Conservation (phyloP, 306 rosid genomes). For the Fragaria iinumae region DNA sequence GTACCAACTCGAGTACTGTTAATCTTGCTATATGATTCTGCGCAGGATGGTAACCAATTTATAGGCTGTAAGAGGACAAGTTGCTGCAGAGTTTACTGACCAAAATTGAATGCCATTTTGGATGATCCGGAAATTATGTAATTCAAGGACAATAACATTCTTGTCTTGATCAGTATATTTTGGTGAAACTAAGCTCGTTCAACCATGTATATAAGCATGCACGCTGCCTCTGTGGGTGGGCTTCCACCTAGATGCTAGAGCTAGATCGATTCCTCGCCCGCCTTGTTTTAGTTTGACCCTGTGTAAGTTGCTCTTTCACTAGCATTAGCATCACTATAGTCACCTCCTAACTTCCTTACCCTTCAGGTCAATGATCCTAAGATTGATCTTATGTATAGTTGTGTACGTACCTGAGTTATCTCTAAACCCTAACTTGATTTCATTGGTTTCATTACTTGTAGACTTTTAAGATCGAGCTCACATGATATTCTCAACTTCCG, state of each 20-base stretch:
- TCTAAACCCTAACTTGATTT: no score
- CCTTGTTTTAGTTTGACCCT: background rate
- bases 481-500: no score
- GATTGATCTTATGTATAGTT: background rate
- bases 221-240: background rate
- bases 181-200: background rate
- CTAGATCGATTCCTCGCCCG: background rate
- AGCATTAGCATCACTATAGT: background rate
- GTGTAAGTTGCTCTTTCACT: background rate
- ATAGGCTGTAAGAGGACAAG: conserved; percentile 5
- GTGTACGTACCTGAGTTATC: background rate
- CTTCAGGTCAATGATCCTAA: background rate
- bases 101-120: background rate
- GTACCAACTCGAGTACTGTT: background rate
- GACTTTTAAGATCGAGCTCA: no score
- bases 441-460: no score
- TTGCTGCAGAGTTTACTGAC: background rate
- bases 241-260: background rate
- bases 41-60: background rate
- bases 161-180: background rate
- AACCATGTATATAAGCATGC: background rate
- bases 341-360: background rate
- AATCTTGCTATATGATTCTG: background rate
- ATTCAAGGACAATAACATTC: background rate
- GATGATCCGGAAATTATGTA: conserved; percentile 4